Evolutionary conservation across 2,329 filamentous ascomycete genomes (phyloP), one percentile per base, ranked within the genome.

Genomic region (Phialophora verrucosa): DNA sequence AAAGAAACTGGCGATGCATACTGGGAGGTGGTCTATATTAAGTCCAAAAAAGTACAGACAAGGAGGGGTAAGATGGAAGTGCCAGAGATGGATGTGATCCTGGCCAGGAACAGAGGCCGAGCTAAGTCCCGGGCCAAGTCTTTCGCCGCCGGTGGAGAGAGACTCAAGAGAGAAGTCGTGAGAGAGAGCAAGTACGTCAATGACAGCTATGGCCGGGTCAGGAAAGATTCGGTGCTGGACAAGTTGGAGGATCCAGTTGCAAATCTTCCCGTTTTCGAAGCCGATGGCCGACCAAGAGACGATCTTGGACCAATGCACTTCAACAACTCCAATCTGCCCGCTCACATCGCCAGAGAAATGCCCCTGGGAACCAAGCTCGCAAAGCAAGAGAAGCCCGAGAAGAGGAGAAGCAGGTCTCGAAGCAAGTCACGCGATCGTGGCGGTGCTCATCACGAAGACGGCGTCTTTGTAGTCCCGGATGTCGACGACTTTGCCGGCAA

Each of bases 361-460:
- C 70, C 70, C n/a, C 64, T 72, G 27, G 70, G 70, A 10, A 55
- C 68, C n/a, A 67, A 64, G 32, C 64, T 60, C 12, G 69, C 67
- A 53, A 64, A 65, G 44, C 63, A 67, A 50, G 65, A 65, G 17
- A 68, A 71, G 29, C n/a, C 47, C 29, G 55, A 62, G n/a, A 70
- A 68, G 53, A 65, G 64, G 35, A 59, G 55, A 38, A 66, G 63
- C 60, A 64, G 63, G 38, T 67, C 65, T 14, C 49, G 65, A 17
- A 67, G 68, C 53, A 67, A 67, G 49, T 69, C 68, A n/a, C 59
- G 65, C 23, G 68, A 68, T 3, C 57, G 54, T 12, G 49, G 58
- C 25, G 12, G 12, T 47, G 60, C 12, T 17, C 59, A 62, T 42
- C 55, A 62, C n/a, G 65, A 70, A 55, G 65, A 54, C 54, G 59